Conservation (phyloP, 306 rosid genomes). For the Pueraria montana region DNA sequence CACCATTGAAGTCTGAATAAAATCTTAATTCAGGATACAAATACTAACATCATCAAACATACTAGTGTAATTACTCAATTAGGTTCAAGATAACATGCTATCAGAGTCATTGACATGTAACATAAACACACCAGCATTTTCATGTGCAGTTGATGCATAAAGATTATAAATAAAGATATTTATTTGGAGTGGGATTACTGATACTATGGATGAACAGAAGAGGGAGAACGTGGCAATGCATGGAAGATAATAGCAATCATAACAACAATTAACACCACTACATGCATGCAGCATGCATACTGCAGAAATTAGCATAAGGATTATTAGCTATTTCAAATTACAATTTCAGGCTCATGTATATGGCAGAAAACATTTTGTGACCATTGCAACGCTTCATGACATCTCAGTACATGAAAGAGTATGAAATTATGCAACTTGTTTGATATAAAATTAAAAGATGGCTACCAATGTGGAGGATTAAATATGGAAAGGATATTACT, state of each 20-base stretch:
- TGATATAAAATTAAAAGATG: too few species aligned
- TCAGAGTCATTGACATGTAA: conserved; percentile 15
- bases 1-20: conserved; percentile 3
- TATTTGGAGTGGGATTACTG: background rate
- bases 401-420: too few species aligned
- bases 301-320: background rate
- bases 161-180: background rate
- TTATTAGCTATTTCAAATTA: too few species aligned
- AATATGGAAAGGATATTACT: too few species aligned
- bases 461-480: too few species aligned
- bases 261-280: background rate
- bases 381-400: too few species aligned
- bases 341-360: too few species aligned
- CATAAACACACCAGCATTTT: conserved; percentile 6
- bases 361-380: too few species aligned
- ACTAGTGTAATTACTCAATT: conserved; percentile 8
- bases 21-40: conserved; percentile 20
- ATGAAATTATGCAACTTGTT: too few species aligned
- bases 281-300: background rate
- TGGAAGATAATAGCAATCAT: conserved; percentile 11
- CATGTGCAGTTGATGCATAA: conserved; percentile 6
- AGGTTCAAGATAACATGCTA: conserved; percentile 13
- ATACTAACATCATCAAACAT: background rate
- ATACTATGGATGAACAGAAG: background rate
- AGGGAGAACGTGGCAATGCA: conserved; percentile 4